Conservation (phyloP, 202 grass and related monocot species). For the Setaria viridis region DNA sequence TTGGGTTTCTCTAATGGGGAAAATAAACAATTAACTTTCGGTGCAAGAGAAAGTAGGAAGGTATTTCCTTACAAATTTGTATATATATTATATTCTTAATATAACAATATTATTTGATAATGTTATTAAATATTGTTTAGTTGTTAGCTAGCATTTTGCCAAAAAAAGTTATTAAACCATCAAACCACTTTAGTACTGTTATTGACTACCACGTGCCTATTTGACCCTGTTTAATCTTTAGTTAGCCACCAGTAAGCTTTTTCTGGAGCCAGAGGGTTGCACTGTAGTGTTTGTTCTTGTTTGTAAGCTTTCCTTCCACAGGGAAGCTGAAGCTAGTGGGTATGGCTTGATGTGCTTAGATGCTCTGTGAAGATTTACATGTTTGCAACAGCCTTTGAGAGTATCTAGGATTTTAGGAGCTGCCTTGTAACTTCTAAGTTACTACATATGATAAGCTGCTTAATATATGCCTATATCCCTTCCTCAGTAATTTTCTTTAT, state of each 20-base stretch:
- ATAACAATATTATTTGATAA: neutral
- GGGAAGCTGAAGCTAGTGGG: no score
- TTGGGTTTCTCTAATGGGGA: slow-evolving; percentile 59
- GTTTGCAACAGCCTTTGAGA: no score
- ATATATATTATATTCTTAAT: slow-evolving; percentile 17
- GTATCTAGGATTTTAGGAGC: no score
- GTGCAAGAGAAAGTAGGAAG: slow-evolving; percentile 84
- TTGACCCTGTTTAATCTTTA: slow-evolving; percentile 14
- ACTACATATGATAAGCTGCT: no score
- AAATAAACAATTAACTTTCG: slow-evolving; percentile 77
- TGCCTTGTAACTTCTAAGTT: no score
- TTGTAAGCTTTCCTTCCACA: neutral
- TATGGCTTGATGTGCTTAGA: no score
- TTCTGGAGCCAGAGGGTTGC: neutral
- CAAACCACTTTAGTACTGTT: neutral
- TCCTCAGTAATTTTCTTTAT: no score
- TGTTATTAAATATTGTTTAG: neutral
- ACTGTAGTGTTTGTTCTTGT: neutral
- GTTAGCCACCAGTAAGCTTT: slow-evolving; percentile 15
- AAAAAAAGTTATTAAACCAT: neutral
- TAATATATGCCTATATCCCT: no score
- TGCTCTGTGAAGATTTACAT: no score
- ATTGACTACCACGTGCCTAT: neutral
- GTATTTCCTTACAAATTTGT: slow-evolving; percentile 47
- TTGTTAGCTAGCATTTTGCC: slow-evolving; percentile 23